phyloP scores from a whole-genome alignment of 495 filamentous ascomycete species.

The Rostrohypoxylon terebratum region DNA sequence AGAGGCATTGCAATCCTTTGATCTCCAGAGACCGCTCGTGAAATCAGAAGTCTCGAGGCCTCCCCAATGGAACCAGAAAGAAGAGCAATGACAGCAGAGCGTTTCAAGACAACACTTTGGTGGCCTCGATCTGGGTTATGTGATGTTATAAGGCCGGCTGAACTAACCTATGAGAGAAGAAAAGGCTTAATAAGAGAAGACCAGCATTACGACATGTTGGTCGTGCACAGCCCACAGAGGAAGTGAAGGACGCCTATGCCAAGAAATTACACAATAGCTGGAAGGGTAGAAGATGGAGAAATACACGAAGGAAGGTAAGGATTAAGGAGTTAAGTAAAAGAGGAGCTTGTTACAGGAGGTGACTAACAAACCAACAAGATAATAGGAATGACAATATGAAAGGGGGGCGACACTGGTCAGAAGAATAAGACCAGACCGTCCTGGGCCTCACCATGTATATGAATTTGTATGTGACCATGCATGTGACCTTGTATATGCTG shows the following conservation, averaged over 20 bases:
- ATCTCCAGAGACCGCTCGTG: slow-evolving; percentile 31
- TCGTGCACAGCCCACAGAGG: slow-evolving; percentile 47
- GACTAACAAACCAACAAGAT: slow-evolving; percentile 15
- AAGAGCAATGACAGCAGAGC: slow-evolving; percentile 18
- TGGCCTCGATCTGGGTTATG: slow-evolving; percentile 43
- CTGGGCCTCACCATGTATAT: slow-evolving; percentile 30
- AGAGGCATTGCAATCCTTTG: slow-evolving; percentile 37
- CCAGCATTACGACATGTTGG: slow-evolving; percentile 56
- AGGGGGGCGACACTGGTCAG: slow-evolving; percentile 26
- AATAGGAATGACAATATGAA: slow-evolving; percentile 5
- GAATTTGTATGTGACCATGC: slow-evolving; percentile 2
- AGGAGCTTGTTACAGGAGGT: slow-evolving; percentile 40
- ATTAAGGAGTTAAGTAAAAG: slow-evolving; percentile 30
- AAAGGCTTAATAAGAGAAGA: slow-evolving; percentile 52
- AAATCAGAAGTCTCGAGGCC: slow-evolving; percentile 23
- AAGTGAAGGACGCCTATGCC: slow-evolving; percentile 34
- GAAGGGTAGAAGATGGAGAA: slow-evolving; percentile 15
- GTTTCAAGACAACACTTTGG: slow-evolving; percentile 30
- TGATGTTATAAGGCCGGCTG: slow-evolving; percentile 28
- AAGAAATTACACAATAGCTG: slow-evolving; percentile 21
- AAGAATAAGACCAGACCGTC: slow-evolving; percentile 32
- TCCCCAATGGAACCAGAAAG: slow-evolving; percentile 23
- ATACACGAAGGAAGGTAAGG: slow-evolving; percentile 33
- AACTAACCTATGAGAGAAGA: slow-evolving; percentile 52
- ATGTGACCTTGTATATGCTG: neutral